phyloP scores from a whole-genome alignment of 192 early-diverging fungal genomes.

The Haplosporangium gracile region DNA sequence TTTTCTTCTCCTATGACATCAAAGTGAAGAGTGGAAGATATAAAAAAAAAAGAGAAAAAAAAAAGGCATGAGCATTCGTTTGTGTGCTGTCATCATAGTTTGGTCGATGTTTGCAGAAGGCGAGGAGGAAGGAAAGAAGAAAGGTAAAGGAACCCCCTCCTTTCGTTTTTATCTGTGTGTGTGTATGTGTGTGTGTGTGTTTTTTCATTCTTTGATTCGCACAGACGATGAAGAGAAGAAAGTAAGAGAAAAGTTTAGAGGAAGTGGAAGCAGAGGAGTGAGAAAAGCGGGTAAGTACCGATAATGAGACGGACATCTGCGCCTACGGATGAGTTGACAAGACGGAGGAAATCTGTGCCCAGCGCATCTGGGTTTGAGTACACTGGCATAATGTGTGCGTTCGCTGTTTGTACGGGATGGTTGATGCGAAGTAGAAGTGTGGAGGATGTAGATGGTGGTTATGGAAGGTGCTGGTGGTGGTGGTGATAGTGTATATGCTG shows the following conservation, averaged over 20 bases:
- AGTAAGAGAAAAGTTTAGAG: not conserved
- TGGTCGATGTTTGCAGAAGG: not conserved
- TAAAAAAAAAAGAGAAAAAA: not conserved
- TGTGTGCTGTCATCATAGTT: not conserved
- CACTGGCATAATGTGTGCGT: conserved; percentile 19
- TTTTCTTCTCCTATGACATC: conserved; percentile 38
- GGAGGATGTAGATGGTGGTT: not conserved
- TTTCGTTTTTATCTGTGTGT: not conserved
- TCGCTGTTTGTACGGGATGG: not conserved
- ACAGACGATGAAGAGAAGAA: not conserved
- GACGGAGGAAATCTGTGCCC: conserved; percentile 36
- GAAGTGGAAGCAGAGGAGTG: not conserved
- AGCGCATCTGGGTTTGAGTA: conserved; percentile 43
- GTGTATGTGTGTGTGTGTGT: no score
- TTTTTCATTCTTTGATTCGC: not conserved
- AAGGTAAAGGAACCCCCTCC: not conserved
- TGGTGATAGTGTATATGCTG: no score
- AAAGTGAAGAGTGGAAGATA: not conserved
- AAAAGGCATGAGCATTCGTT: not conserved
- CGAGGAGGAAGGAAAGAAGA: not conserved
- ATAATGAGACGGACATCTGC: conserved; percentile 44
- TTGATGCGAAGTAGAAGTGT: not conserved
- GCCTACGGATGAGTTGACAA: conserved; percentile 41
- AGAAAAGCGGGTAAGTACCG: conserved; percentile 10
- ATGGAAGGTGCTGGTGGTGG: no score